Evolutionary conservation across 352 stramenopile species (phyloP), one percentile per base, ranked within the genome.

Genomic region (Phytopythium delawarense): DNA sequence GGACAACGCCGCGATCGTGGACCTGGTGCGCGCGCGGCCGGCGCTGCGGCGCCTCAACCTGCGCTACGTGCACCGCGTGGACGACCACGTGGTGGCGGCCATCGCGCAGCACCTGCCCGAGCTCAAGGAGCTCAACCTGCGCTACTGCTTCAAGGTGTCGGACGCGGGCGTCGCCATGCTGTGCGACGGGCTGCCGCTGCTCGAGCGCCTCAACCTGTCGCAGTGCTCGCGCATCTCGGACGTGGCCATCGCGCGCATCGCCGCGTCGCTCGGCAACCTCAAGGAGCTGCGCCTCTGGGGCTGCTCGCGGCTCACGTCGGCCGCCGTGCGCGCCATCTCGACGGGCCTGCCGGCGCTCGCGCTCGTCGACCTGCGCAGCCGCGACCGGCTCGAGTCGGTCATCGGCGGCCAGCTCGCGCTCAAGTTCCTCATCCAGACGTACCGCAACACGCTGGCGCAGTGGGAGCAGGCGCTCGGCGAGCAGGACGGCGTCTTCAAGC

Each of bases 131-230:
- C 61, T 96, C 52, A 92, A 94, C 52, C 42, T 96, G 44, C 84
- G 84, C 49, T 96, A 96, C 67, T 94, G 84, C 74, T 94, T 90
- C 81, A 94, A 94, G 61, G 63, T 96, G 18, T 89, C 87, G 35
- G 87, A 96, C 57, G 73, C 70, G 13, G 78, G 70, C 21, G 84
- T 96, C 11, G 55, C 61, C 9, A 62, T 67, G 16, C 66, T 96
- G 35, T 93, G 84, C 54, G 66, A 80, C 20, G 68, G 61, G 7
- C 34, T 90, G 30, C 57, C 67, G 9, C 53, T 65, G 4, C 71
- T 96, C 48, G 67, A 78, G 37, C 78, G 70, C n/a, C 64, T 96
- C 45, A 91, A 96, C 51, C 61, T 96, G 28, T 96, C 87, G 35
- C 87, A 96, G 61, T 96, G 87, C 54, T 74, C 71, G 51, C 84